Base-by-base conservation (phyloP, 129 eudicot species). In the Oenanthe sinensis region DNA sequence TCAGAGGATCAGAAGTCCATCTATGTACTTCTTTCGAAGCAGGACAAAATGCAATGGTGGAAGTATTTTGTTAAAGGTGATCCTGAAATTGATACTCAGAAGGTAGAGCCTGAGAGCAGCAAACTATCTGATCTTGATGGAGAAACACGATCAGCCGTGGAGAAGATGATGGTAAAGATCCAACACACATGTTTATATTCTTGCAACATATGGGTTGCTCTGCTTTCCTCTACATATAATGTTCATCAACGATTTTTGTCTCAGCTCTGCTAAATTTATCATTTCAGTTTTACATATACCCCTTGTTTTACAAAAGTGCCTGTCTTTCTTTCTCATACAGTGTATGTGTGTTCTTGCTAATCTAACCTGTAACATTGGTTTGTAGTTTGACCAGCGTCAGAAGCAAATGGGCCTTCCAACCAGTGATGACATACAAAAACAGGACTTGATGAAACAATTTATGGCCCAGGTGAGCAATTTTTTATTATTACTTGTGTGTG, bases 31-130 rank as follows among this genome's bases (percentile, higher is more conserved):
- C 82, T 94, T 20, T 91, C 98, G 20, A 94, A 94, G 78, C 90
- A 86, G 50, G 86, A 91, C 79, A 93, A 89, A 74, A 88, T 88
- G 98, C 93, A 94, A 52, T 94, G 98, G 98, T 94, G 98, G 98
- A 94, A 87, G 50, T 89, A 12, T 52, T 77, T 94, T 83, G 89
- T 94, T 62, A 94, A 91, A 83, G 98, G 98, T 43, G 98, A 88
- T 39, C 96, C 96, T 74, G 98, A 85, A 84, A 78, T 94, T 6
- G 96, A 94, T 77, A 94, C 97, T 26, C 93, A 91, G 80, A 94
- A 94, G 81, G 98, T 89, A 48, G 96, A 94, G 82, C 98, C 98
- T 14, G 98, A 91, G 82, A 87, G 30, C 82, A 91, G 97, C 84
- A 91, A 87, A 54, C 83, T 94, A 48, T 86, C 90, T 80, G 97